phyloP scores from a whole-genome alignment of 768 basidiomycete species.

The Tricholoma flavovirens region DNA sequence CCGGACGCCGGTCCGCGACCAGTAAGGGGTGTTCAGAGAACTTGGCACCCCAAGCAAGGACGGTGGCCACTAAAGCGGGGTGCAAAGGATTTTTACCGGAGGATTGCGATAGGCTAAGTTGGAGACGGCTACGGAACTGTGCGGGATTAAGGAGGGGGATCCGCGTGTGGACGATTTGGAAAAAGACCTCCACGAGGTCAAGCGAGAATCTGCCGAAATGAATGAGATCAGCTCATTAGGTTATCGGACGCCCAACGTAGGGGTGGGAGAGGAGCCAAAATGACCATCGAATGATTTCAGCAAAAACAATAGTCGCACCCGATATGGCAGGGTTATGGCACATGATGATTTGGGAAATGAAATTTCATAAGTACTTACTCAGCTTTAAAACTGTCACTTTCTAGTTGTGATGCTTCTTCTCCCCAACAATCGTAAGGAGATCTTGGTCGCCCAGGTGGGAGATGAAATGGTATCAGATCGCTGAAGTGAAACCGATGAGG shows the following conservation, averaged over 20 bases:
- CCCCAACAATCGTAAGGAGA: slow-evolving; percentile 69
- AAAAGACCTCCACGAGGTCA: slow-evolving; percentile 92
- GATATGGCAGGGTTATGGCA: slow-evolving; percentile 14
- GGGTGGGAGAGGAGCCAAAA: slow-evolving; percentile 8
- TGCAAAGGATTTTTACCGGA: slow-evolving; percentile 45
- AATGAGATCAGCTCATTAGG: slow-evolving; percentile 12
- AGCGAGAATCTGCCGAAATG: slow-evolving; percentile 65
- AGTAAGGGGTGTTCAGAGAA: slow-evolving; percentile 90
- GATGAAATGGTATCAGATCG: slow-evolving; percentile 30
- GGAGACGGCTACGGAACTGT: slow-evolving; percentile 71
- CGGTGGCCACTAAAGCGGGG: slow-evolving; percentile 76
- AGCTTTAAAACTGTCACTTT: slow-evolving; percentile 66
- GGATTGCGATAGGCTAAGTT: slow-evolving; percentile 30
- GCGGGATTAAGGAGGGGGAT: slow-evolving; percentile 82
- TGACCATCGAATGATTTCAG: slow-evolving; percentile 19
- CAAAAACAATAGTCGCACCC: slow-evolving; percentile 8
- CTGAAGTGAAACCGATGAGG: slow-evolving; percentile 21
- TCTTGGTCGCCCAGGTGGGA: slow-evolving; percentile 26
- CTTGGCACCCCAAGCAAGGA: slow-evolving; percentile 88
- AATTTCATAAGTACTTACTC: slow-evolving; percentile 61
- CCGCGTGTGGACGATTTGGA: slow-evolving; percentile 87
- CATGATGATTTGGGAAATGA: slow-evolving; percentile 24
- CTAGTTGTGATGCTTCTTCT: slow-evolving; percentile 63
- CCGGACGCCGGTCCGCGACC: slow-evolving; percentile 67
- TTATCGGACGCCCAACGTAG: slow-evolving; percentile 10